Percentiles rank a stretch among this genome's conserved stretches.
These are phyloP conservation scores for Trichophyton verrucosum DNA, from an alignment of 2,329 filamentous ascomycete genomes.

Conservation along the genomic window DNA sequence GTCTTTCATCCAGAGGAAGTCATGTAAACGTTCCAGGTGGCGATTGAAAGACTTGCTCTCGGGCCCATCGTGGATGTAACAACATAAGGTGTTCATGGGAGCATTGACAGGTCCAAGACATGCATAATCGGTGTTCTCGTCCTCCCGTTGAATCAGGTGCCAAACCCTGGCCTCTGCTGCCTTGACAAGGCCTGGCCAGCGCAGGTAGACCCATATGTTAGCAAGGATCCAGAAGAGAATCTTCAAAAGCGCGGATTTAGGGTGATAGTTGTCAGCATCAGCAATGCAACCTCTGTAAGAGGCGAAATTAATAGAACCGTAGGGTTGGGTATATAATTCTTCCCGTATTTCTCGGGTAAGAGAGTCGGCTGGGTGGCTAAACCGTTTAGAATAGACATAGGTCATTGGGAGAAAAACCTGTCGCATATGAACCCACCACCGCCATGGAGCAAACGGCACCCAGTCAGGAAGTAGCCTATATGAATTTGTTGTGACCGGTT, in stretches of 20 bases:
- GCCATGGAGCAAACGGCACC: conserved; percentile 79
- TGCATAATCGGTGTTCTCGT: conserved; percentile 80
- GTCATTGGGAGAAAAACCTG: conserved; percentile 90
- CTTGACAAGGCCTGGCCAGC: conserved; percentile 51
- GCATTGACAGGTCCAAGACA: conserved; percentile 80
- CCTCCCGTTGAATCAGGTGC: conserved; percentile 77
- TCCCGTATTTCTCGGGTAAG: conserved; percentile 60
- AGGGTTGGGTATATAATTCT: conserved; percentile 71
- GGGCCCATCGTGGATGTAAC: conserved; percentile 74
- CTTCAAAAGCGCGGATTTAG: conserved; percentile 76
- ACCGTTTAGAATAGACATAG: conserved; percentile 74
- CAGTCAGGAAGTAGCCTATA: conserved; percentile 66
- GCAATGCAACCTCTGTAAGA: conserved; percentile 72
- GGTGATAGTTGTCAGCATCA: conserved; percentile 75
- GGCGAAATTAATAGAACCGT: conserved; percentile 64
- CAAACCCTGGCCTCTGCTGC: conserved; percentile 70
- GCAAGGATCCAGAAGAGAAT: conserved; percentile 64
- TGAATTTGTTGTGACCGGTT: background rate
- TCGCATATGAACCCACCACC: conserved; percentile 98
- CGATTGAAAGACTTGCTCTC: conserved; percentile 57
- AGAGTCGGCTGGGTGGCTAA: conserved; percentile 62
- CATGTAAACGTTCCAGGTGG: conserved; percentile 68
- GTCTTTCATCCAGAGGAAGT: conserved; percentile 81
- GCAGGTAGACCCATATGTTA: conserved; percentile 68
- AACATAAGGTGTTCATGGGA: conserved; percentile 77